Evolutionary conservation across 495 filamentous ascomycete species (phyloP).

Genomic region (Xylaria palmicola): DNA sequence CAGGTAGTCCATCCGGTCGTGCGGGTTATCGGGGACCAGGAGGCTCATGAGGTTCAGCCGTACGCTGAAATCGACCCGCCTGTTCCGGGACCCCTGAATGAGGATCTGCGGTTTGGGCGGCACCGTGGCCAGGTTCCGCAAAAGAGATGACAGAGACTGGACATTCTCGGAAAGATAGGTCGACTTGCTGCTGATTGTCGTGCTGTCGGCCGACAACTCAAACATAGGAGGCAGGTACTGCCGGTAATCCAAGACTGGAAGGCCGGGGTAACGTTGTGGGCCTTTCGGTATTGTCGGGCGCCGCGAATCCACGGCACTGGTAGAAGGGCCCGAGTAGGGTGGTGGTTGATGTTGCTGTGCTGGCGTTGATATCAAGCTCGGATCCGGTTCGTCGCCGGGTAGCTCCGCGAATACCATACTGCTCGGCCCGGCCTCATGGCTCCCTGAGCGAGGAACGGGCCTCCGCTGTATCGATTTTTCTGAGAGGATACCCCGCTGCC

Average conservation of each 20-base stretch:
- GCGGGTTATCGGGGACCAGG: slow-evolving; percentile 41
- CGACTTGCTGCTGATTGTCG: slow-evolving; percentile 42
- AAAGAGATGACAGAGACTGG: slow-evolving; percentile 39
- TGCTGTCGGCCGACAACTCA: slow-evolving; percentile 47
- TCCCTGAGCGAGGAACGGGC: not conserved
- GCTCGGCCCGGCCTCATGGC: slow-evolving; percentile 3
- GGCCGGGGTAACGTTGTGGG: slow-evolving; percentile 41
- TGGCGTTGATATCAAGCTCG: not conserved
- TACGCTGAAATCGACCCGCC: slow-evolving; percentile 46
- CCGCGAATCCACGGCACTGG: slow-evolving; percentile 22
- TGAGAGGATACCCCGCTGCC: slow-evolving; percentile 1
- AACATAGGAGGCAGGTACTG: slow-evolving; percentile 50
- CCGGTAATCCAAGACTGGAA: slow-evolving; percentile 50
- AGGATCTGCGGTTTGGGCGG: slow-evolving; percentile 53
- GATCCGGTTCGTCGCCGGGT: not conserved
- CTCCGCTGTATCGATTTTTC: slow-evolving; percentile 1
- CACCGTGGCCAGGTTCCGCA: slow-evolving; percentile 46
- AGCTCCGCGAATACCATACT: not conserved
- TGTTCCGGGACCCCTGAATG: slow-evolving; percentile 40
- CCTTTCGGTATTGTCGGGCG: slow-evolving; percentile 21
- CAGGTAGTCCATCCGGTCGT: slow-evolving; percentile 50
- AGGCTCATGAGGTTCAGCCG: slow-evolving; percentile 54
- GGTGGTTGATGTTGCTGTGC: slow-evolving; percentile 31
- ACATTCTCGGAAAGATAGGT: slow-evolving; percentile 42
- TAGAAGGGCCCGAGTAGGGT: slow-evolving; percentile 47